Base-by-base conservation (phyloP, 257 asterid genomes). In the Nicotiana tomentosiformis region DNA sequence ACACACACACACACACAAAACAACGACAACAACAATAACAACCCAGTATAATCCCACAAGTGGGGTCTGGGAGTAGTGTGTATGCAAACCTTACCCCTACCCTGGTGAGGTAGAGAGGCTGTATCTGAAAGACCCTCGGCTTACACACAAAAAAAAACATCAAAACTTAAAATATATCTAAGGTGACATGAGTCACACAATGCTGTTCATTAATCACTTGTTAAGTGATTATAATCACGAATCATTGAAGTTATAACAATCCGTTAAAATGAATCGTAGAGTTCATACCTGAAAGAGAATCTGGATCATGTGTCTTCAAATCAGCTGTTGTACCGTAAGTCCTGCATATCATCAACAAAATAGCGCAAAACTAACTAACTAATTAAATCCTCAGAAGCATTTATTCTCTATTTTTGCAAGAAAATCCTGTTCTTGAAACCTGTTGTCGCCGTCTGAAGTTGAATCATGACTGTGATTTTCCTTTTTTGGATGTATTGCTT, bases 401-500 rank as follows among this genome's bases (percentile, higher is more conserved):
- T 66, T 35, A 10, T 29, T 37, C n/a, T 20, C 30, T 30, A 61
- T 56, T 14, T 0, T n/a, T 46, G 43, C 51, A 66, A 26, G 3
- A 35, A 69, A 86, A 6, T 14, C 72, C 4, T 5, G 7, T 80
- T 49, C 46, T 57, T 61, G 74, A 57, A 51, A 93, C 96, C 91
- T 87, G 58, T 62, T 81, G 20, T 85, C 86, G 9, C 26, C 79
- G 26, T 66, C 55, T 15, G 66, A 53, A 26, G 78, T 29, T 64
- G 85, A 60, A 82, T 58, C 84, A 20, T 37, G 78, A 64, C 8
- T 80, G 16, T 69, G 65, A 72, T 68, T 66, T 83, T 89, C 93
- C 88, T 90, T 91, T 80, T 90, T 91, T 7, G 88, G 87, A 82
- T 93, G 95, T 80, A 94, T 86, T 14, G 90, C 89, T 80, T 83